Conservation (phyloP, 805 yeast genomes). For the Starmerella stellata region DNA sequence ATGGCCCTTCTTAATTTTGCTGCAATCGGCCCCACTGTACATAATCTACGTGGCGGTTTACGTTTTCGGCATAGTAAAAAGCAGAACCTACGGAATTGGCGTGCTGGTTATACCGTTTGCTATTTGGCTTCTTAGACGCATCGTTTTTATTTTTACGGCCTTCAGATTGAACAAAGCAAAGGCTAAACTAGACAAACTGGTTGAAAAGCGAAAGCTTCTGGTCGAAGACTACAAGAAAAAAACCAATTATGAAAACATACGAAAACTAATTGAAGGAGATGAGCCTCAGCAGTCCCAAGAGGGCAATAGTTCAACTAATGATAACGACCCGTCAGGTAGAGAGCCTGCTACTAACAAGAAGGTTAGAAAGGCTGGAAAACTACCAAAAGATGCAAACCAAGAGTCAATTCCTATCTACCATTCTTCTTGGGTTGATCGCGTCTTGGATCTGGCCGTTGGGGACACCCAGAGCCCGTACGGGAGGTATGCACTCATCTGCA, state of each 20-base stretch:
- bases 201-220: constrained; percentile 33
- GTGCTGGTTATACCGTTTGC: constrained; percentile 8
- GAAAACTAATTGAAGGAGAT: constrained; percentile 51
- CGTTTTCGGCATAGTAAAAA: not conserved
- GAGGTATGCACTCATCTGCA: constrained; percentile 57
- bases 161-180: constrained; percentile 18
- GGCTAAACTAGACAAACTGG: constrained; percentile 23
- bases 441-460: constrained; percentile 34
- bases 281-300: constrained; percentile 33
- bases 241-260: constrained; percentile 61
- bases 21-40: constrained; percentile 21
- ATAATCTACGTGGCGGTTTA: constrained; percentile 12
- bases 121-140: constrained; percentile 11
- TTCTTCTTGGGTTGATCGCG: constrained; percentile 26
- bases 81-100: not conserved
- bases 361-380: no score
- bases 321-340: no score
- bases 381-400: not conserved
- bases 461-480: constrained; percentile 44
- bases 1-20: constrained; percentile 18
- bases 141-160: constrained; percentile 11
- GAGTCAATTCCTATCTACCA: constrained; percentile 6
- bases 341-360: no score
- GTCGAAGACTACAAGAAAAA: constrained; percentile 50
- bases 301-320: not conserved